These are phyloP conservation scores for Lipomyces spencermartinsiae DNA, from an alignment of 805 yeast species.

Conservation along the genomic window DNA sequence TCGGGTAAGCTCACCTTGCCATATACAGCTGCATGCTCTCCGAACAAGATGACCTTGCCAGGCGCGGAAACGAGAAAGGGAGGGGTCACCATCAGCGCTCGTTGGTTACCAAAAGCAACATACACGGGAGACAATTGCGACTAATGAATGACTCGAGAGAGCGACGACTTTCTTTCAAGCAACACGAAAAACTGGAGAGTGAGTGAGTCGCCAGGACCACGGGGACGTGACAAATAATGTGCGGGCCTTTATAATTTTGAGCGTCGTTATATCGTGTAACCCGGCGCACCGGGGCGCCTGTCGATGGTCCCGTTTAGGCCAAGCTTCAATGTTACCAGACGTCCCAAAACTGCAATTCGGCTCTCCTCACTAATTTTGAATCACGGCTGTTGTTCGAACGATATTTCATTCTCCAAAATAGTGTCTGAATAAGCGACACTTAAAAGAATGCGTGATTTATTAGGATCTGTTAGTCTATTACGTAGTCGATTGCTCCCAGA, in stretches of 20 bases:
- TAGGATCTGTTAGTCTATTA: neutral
- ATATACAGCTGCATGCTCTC: constrained; percentile 96
- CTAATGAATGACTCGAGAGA: neutral
- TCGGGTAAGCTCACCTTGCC: constrained; percentile 54
- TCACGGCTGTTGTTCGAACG: too few species aligned
- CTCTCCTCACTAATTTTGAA: neutral
- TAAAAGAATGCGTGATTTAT: too few species aligned
- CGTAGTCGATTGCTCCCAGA: too few species aligned
- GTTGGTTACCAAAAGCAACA: neutral
- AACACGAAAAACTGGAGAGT: neutral
- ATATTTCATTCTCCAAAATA: too few species aligned
- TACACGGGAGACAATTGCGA: neutral
- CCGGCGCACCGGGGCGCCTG: neutral
- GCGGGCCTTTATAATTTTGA: neutral
- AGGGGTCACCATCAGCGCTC: constrained; percentile 19
- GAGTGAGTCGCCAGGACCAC: neutral
- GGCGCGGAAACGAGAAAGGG: constrained; percentile 91
- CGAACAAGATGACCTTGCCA: constrained; percentile 93
- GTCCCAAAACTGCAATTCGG: neutral
- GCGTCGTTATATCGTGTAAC: neutral
- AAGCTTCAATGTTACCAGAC: too few species aligned
- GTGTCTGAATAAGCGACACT: too few species aligned
- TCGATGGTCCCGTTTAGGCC: too few species aligned
- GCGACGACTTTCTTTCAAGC: neutral
- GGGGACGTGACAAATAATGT: neutral